Base-by-base conservation (phyloP, 2,329 filamentous ascomycete species). In the Colletotrichum lentis region DNA sequence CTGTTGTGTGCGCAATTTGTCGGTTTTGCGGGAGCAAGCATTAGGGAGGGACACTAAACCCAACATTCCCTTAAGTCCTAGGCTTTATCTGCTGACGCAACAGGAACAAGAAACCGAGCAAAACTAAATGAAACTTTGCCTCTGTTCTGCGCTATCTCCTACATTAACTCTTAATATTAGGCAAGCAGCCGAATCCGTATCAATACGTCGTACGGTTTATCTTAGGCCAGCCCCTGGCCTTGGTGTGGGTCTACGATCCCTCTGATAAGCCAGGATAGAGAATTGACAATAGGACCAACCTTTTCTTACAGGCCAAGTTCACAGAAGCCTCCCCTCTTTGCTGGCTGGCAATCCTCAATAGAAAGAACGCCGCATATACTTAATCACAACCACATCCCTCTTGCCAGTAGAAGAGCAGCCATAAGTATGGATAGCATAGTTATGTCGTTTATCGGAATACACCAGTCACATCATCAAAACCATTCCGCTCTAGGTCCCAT, bases 161-260 rank as follows among this genome's bases (percentile, higher is more conserved):
- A 35, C 10, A 7, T 31, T 31, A 2, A 31, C 8, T 31, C 31
- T 31, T 10, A 10, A 7, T 35, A 35, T 10, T 35, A 35, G 31
- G 8, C 31, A 35, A 10, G 31, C 31, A 20, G n/a, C 50, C 43
- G n/a, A 35, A 22, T 47, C n/a, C 10, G 43, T 39, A 5, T 6
- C 12, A 8, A 58, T 20, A 31, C 54, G 22, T 24, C 20, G 31
- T 39, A 20, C 24, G 16, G 16, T 10, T 35, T 35, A 7, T 35
- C 31, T 35, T 35, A 7, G 31, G 31, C 31, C 31, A 41, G 24
- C 12, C 24, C 24, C 20, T 12, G 41, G 41, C 53, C 24, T 20
- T 14, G 37, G 16, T 55, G 53, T 6, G 54, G 24, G 54, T 44
- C 54, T 58, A 24, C 27, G 43, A 58, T 37, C n/a, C 41, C 37